Evolutionary conservation across 495 filamentous ascomycete species (phyloP), one percentile per base, ranked within the genome.

Genomic region (Aspergillus panamensis): DNA sequence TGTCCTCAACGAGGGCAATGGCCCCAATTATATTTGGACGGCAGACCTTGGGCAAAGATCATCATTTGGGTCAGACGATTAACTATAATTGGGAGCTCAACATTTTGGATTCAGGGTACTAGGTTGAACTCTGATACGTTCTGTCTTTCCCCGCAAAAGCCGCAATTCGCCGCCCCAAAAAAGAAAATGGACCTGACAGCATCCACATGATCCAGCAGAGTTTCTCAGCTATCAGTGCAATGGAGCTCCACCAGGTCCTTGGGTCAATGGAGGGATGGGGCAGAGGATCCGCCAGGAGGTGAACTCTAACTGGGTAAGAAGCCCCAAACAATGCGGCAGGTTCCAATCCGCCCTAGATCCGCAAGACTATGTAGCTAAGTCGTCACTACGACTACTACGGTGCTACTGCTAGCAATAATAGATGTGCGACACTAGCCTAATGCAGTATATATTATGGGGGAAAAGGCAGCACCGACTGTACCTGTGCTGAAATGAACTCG

Each of bases 161-260:
- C 66, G 66, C 66, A 65, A 62, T 63, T 62, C 66, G 66, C 66
- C 66, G 66, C 66, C 61, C 57, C 63, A 67, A 64, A 67, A 64
- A 60, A 63, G 57, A 60, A 67, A 64, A 57, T 51, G 55, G 55
- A 61, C 59, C 59, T 63, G 57, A 66, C 63, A 66, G 65, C 60
- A 68, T 65, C 66, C 66, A 68, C 66, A 65, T 68, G 66, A 68
- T 68, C 60, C 50, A 60, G 60, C 58, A 54, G 57, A 57, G 45
- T 58, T 60, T 62, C 56, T 60, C 62, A 65, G 60, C 62, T 57
- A 57, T 58, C 57, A 51, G 52, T 55, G 35, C 48, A 50, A 64
- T 64, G 32, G 57, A 67, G 55, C 53, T 67, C 58, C 61, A 67
- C 61, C 59, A 55, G 50, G 57, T 40, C 57, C 53, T 53, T 53